phyloP scores from a whole-genome alignment of 2,329 filamentous ascomycete genomes.

The Hypoxylon sp. region DNA sequence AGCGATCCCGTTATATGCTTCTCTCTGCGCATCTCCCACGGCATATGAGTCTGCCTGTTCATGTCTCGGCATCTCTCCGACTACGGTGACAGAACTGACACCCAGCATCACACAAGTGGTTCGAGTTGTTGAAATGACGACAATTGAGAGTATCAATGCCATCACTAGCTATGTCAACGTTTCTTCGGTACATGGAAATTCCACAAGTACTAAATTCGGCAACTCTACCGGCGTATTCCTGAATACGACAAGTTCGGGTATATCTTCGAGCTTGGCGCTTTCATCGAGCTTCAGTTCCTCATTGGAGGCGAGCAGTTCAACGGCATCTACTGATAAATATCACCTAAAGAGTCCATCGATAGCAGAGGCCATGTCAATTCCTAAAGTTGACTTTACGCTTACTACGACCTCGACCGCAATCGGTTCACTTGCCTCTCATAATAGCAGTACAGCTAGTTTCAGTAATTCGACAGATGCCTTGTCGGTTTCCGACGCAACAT shows the following conservation, averaged over 20 bases:
- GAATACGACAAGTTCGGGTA: conserved; percentile 17
- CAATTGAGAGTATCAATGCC: conserved; percentile 20
- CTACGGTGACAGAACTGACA: conserved; percentile 31
- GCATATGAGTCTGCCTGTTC: conserved; percentile 43
- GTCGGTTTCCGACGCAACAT: conserved; percentile 19
- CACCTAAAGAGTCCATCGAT: conserved; percentile 26
- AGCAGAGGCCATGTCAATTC: conserved; percentile 8
- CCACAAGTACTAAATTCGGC: conserved; percentile 23
- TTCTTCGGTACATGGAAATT: conserved; percentile 31
- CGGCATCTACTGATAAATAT: conserved; percentile 26
- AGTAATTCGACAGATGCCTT: conserved; percentile 13
- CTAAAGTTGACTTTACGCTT: background rate
- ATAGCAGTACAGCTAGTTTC: conserved; percentile 9
- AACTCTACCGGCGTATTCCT: conserved; percentile 20
- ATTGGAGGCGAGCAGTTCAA: background rate
- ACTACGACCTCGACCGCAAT: conserved; percentile 1
- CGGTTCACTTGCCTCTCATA: background rate
- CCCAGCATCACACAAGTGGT: conserved; percentile 27
- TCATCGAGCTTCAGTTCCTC: conserved; percentile 3
- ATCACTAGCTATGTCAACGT: conserved; percentile 20
- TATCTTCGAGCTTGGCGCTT: conserved; percentile 5
- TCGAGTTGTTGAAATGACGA: conserved; percentile 20
- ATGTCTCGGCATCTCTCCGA: conserved; percentile 33
- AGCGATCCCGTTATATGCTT: conserved; percentile 35
- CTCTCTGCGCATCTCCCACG: conserved; percentile 29